A percentile compares a stretch with the other conserved stretches of the same genome.
phyloP scores from a whole-genome alignment of 2,329 filamentous ascomycete species.

The Colletotrichum aenigma region DNA sequence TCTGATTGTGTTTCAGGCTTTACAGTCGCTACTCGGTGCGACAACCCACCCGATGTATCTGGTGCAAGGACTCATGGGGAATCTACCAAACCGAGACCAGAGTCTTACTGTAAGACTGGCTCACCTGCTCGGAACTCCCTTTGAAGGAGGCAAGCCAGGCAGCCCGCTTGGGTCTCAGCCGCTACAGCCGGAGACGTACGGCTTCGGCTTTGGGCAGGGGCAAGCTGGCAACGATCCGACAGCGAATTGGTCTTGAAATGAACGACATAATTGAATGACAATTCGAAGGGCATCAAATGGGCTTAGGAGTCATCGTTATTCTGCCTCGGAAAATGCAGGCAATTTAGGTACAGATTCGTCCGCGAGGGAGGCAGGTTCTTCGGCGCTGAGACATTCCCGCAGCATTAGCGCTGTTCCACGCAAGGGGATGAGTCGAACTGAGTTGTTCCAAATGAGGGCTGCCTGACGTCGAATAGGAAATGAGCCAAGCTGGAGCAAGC shows the following conservation, averaged over 20 bases:
- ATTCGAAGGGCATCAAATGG: not conserved
- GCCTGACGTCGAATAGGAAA: not conserved
- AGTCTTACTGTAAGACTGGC: slow-evolving; percentile 6
- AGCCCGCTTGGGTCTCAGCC: slow-evolving; percentile 17
- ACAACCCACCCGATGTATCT: slow-evolving; percentile 20
- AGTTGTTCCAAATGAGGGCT: not conserved
- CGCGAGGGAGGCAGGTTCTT: not conserved
- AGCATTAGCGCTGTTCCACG: not conserved
- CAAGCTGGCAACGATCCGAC: slow-evolving; percentile 14
- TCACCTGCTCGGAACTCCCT: slow-evolving; percentile 8
- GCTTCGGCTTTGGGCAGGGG: slow-evolving; percentile 15
- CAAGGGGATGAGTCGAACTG: not conserved
- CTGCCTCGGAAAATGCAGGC: not conserved
- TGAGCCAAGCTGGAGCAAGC: not conserved
- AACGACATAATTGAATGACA: not conserved
- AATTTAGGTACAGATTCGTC: not conserved
- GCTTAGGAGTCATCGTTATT: not conserved
- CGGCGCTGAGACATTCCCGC: not conserved
- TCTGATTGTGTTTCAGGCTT: not conserved
- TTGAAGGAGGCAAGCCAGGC: slow-evolving; percentile 3
- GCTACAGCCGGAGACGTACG: slow-evolving; percentile 18
- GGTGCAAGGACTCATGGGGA: slow-evolving; percentile 15
- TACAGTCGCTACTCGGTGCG: slow-evolving; percentile 5
- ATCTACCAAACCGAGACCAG: slow-evolving; percentile 17
- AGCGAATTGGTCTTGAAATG: slow-evolving; percentile 1